These are phyloP conservation scores for Aspergillus olivimuriae DNA, from an alignment of 495 filamentous ascomycete species.

Conservation along the genomic window DNA sequence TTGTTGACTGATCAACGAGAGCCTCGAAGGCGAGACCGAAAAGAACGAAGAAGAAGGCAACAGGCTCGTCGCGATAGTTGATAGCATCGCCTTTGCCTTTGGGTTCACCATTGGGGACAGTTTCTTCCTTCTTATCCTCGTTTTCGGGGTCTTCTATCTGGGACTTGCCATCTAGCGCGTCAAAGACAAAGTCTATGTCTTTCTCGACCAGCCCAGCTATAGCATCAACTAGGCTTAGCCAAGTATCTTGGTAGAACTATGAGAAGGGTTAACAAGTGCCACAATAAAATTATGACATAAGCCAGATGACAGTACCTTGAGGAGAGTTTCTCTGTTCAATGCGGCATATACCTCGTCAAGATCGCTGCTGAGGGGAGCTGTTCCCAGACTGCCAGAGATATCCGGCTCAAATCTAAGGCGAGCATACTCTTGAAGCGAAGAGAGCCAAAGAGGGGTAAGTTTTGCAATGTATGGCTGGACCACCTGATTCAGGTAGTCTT, in stretches of 20 bases:
- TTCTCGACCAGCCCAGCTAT: slow-evolving; percentile 97
- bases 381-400: slow-evolving; percentile 79
- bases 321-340: slow-evolving; percentile 84
- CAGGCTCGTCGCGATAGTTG: slow-evolving; percentile 95
- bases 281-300: neutral
- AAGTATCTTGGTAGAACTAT: slow-evolving; percentile 93
- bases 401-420: slow-evolving; percentile 93
- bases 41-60: slow-evolving; percentile 98
- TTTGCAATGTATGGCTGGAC: slow-evolving; percentile 85
- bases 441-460: slow-evolving; percentile 87
- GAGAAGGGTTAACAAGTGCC: slow-evolving; percentile 17
- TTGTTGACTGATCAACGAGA: slow-evolving; percentile 70
- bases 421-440: slow-evolving; percentile 89
- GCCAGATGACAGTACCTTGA: slow-evolving; percentile 46
- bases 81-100: slow-evolving; percentile 66
- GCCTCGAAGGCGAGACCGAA: slow-evolving; percentile 97
- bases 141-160: slow-evolving; percentile 18
- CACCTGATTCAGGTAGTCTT: slow-evolving; percentile 81
- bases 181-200: slow-evolving; percentile 95
- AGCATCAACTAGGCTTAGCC: slow-evolving; percentile 93
- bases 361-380: slow-evolving; percentile 61
- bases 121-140: slow-evolving; percentile 34
- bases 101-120: slow-evolving; percentile 30
- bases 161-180: slow-evolving; percentile 82
- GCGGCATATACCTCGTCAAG: slow-evolving; percentile 90